Conservation (phyloP, 331 rosid genomes). For the Malus hybrid region DNA sequence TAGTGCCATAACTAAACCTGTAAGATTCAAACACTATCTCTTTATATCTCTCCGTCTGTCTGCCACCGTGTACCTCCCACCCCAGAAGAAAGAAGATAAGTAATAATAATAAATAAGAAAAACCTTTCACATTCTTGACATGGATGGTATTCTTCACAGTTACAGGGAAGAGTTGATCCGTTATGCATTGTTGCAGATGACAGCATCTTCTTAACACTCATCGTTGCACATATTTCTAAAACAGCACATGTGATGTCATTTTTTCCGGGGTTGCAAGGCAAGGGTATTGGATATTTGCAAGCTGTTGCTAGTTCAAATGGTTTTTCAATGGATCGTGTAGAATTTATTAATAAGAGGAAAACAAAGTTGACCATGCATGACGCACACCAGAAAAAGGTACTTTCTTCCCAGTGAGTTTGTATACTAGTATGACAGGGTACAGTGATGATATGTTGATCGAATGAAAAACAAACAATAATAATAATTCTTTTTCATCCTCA, state of each 20-base stretch:
- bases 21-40: constrained; percentile 17
- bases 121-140: constrained; percentile 17
- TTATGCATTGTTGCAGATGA: constrained; percentile 81
- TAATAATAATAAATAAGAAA: background rate
- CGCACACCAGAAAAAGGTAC: constrained; percentile 56
- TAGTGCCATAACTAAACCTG: constrained; percentile 42
- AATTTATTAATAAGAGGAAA: constrained; percentile 52
- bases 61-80: background rate
- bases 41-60: constrained; percentile 6
- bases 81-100: background rate
- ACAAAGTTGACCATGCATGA: constrained; percentile 42
- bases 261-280: constrained; percentile 64
- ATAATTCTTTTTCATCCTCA: background rate
- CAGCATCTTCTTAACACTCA: constrained; percentile 64
- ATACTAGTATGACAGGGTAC: background rate
- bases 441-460: background rate
- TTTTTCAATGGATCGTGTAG: constrained; percentile 47
- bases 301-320: constrained; percentile 56
- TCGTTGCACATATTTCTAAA: constrained; percentile 46
- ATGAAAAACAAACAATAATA: background rate
- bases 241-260: constrained; percentile 48
- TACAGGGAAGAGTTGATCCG: constrained; percentile 53
- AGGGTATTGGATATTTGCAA: constrained; percentile 61
- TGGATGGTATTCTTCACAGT: constrained; percentile 28
- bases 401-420: background rate